Conservation (phyloP, 495 filamentous ascomycete genomes). For the Jackrogersella multiformis region DNA sequence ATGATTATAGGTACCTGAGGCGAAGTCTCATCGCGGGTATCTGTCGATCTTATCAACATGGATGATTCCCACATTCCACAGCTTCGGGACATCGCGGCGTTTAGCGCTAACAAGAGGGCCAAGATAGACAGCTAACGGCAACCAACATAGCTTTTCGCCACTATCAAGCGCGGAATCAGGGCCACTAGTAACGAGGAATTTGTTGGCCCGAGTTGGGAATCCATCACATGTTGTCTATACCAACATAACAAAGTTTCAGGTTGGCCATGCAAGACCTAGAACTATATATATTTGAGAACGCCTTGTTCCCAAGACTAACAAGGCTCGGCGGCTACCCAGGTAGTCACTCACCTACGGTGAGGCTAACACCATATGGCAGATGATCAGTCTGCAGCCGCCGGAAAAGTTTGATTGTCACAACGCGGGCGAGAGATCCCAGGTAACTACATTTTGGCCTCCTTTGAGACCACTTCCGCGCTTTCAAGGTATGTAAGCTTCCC, state of each 20-base stretch:
- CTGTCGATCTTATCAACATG: no score
- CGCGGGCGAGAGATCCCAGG: not conserved
- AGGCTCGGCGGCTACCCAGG: not conserved
- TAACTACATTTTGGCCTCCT: not conserved
- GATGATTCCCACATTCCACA: not conserved
- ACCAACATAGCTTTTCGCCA: not conserved
- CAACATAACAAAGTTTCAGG: conserved; percentile 1
- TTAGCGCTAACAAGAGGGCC: not conserved
- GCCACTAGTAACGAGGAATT: not conserved
- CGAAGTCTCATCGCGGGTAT: no score
- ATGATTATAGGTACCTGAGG: no score
- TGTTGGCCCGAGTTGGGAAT: not conserved
- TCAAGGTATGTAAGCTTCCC: not conserved
- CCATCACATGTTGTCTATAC: not conserved
- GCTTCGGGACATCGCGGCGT: not conserved
- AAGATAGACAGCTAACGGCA: not conserved
- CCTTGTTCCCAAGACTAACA: not conserved
- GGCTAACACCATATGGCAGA: not conserved
- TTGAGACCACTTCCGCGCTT: not conserved
- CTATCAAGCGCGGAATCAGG: not conserved
- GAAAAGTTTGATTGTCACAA: not conserved
- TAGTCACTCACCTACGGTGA: not conserved
- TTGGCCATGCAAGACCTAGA: not conserved
- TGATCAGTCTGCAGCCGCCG: not conserved
- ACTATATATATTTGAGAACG: not conserved